Base-by-base conservation (phyloP, 352 stramenopile genomes). In the Stephanocyclus meneghinianus region DNA sequence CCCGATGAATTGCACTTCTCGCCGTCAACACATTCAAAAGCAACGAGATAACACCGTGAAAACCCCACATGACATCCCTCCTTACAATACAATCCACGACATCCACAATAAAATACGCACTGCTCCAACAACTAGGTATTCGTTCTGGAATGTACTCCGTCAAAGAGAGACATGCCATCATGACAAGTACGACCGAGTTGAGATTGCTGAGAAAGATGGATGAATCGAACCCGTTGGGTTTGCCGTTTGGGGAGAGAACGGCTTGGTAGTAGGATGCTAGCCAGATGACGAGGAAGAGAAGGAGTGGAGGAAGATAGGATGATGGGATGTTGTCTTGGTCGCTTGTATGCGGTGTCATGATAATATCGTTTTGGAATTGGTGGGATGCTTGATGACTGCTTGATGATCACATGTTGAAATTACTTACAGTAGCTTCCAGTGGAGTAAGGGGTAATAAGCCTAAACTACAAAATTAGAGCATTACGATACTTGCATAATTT, bases 201-300 rank as follows among this genome's bases (percentile, higher is more conserved):
- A 82, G 56, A 56, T 82, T 82, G 50, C 56, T 73, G n/a, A 82
- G 59, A 5, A 66, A 67, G 26, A 51, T 63, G 29, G 73, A 80
- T 42, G 51, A 26, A 18, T 66, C 73, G 44, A 80, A 80, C 9
- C 73, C 73, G 29, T 74, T 40, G 4, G 48, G 57, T 30, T 60
- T 61, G 60, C 68, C 61, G 7, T 40, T 62, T 26, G 60, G 50
- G 0, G 48, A 55, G 13, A 73, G 61, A 21, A 80, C 73, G 3
- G 53, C 15, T 47, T 48, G 11, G 64, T 77, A 82, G 51, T 74
- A 82, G 37, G 42, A 55, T 35, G 26, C 15, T n/a, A 77, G 29
- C 60, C 70, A 82, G 11, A 82, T 21, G 21, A 42, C 35, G 29
- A 82, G 68, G 35, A 71, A 82, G 61, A 67, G 3, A 29, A 60